A percentile compares a stretch with the other conserved stretches of the same genome.
Evolutionary conservation across 2,329 filamentous ascomycete species (phyloP).

Genomic region (Lachnellula suecica): DNA sequence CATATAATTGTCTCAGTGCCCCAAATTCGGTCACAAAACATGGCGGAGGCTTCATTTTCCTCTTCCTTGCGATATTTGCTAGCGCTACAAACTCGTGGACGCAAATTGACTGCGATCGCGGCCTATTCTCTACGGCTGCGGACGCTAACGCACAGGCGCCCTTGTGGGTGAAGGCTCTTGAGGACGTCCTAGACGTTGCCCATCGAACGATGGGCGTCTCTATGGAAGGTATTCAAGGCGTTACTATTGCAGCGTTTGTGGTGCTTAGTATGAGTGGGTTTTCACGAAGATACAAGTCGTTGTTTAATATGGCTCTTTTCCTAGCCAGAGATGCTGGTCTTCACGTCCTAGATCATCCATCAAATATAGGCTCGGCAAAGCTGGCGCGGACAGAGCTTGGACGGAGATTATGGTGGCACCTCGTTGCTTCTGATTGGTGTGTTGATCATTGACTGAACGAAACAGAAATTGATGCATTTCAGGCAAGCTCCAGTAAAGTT

Average conservation of each 20-base stretch:
- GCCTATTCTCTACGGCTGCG: conserved; percentile 11
- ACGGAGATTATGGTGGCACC: conserved; percentile 39
- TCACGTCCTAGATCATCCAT: conserved; percentile 17
- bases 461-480: too few species aligned
- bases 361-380: conserved; percentile 18
- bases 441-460: too few species aligned
- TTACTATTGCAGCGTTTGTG: conserved; percentile 35
- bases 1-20: conserved; percentile 8
- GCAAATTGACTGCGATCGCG: conserved; percentile 4
- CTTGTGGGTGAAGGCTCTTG: conserved; percentile 31
- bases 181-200: conserved; percentile 35
- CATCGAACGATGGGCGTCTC: conserved; percentile 22
- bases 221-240: conserved; percentile 36
- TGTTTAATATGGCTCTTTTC: conserved; percentile 32
- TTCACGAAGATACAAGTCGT: conserved; percentile 30
- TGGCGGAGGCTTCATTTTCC: conserved; percentile 3
- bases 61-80: conserved; percentile 12
- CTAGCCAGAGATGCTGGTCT: conserved; percentile 22
- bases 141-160: conserved; percentile 31
- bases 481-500: conserved; percentile 30
- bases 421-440: conserved; percentile 37
- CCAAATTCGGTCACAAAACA: conserved; percentile 7
- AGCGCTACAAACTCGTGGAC: conserved; percentile 9
- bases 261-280: conserved; percentile 35
- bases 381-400: conserved; percentile 32